Conservation (phyloP, 2,329 filamentous ascomycete genomes). For the Colletotrichum chlorophyti region DNA sequence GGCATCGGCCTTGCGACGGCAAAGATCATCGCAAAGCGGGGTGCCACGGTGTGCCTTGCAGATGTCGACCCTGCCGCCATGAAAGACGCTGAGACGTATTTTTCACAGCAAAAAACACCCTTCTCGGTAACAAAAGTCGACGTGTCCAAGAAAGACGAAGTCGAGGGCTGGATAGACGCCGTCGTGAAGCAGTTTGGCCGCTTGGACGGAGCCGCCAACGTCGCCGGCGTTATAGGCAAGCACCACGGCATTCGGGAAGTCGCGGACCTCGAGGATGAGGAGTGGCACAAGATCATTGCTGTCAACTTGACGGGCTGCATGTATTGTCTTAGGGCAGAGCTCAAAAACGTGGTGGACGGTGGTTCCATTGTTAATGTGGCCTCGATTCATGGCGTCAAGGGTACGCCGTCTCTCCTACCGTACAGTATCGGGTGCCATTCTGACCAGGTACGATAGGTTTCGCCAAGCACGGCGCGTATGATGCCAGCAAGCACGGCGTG, state of each 20-base stretch:
- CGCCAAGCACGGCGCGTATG: slow-evolving; percentile 43
- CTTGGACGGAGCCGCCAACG: slow-evolving; percentile 62
- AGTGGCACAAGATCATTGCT: slow-evolving; percentile 55
- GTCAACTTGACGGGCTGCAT: slow-evolving; percentile 59
- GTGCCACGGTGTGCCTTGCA: slow-evolving; percentile 45
- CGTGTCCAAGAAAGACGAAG: slow-evolving; percentile 52
- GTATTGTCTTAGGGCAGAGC: slow-evolving; percentile 55
- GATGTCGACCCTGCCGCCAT: slow-evolving; percentile 44
- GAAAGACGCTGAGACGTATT: slow-evolving; percentile 38
- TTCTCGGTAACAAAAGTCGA: slow-evolving; percentile 49
- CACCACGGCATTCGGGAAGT: slow-evolving; percentile 46
- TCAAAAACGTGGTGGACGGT: slow-evolving; percentile 51
- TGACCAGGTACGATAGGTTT: slow-evolving; percentile 33
- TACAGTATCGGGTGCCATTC: not conserved
- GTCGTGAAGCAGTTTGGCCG: slow-evolving; percentile 57
- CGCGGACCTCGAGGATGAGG: slow-evolving; percentile 49
- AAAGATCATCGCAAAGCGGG: slow-evolving; percentile 42
- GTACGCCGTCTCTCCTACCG: slow-evolving; percentile 25
- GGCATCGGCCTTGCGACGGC: slow-evolving; percentile 50
- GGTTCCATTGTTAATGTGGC: slow-evolving; percentile 67
- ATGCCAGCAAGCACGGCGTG: slow-evolving; percentile 47
- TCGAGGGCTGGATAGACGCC: slow-evolving; percentile 56
- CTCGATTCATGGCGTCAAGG: slow-evolving; percentile 55
- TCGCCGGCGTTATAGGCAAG: slow-evolving; percentile 58
- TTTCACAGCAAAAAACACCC: slow-evolving; percentile 29